Percentiles rank a stretch among this genome's conserved stretches.
phyloP scores from a whole-genome alignment of 495 filamentous ascomycete genomes.

The Zalerion maritima region DNA sequence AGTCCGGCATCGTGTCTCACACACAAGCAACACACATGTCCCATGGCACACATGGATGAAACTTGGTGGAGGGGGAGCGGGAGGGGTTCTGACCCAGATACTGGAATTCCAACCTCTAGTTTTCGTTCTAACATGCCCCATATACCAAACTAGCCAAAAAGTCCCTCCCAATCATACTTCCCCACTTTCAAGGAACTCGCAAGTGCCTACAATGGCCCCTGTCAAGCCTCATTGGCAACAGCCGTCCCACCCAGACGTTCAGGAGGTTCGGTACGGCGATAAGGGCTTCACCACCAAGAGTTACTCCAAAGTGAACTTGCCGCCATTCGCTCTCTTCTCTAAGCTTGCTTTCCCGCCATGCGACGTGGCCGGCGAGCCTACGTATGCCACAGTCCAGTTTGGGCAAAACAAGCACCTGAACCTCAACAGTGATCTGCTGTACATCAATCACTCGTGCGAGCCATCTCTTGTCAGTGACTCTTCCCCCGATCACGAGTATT shows the following conservation, averaged over 20 bases:
- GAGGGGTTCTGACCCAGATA: slow-evolving; percentile 16
- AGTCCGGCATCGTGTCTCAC: too few species aligned
- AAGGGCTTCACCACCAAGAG: slow-evolving; percentile 45
- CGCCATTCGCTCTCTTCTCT: slow-evolving; percentile 46
- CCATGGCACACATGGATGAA: too few species aligned
- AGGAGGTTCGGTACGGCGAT: slow-evolving; percentile 32
- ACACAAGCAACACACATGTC: too few species aligned
- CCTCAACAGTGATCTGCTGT: slow-evolving; percentile 61
- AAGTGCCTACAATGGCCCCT: slow-evolving; percentile 33
- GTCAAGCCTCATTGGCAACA: slow-evolving; percentile 35
- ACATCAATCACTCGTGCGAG: slow-evolving; percentile 60
- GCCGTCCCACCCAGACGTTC: slow-evolving; percentile 37
- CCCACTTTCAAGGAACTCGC: too few species aligned
- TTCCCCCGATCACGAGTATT: too few species aligned
- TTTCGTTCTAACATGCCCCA: slow-evolving; percentile 1
- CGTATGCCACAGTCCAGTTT: slow-evolving; percentile 58
- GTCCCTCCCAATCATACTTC: slow-evolving; percentile 2
- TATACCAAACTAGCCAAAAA: slow-evolving; percentile 5
- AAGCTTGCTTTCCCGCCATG: slow-evolving; percentile 38
- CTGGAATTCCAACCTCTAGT: slow-evolving; percentile 19
- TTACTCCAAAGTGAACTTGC: slow-evolving; percentile 43
- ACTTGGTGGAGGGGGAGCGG: too few species aligned
- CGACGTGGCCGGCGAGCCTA: slow-evolving; percentile 33
- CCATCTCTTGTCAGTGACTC: slow-evolving; percentile 39
- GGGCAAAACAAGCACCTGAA: slow-evolving; percentile 48